A percentile compares a stretch with the other conserved stretches of the same genome.
These are phyloP conservation scores for Gynostemma pentaphyllum DNA, from an alignment of 306 rosid genomes.

Conservation along the genomic window DNA sequence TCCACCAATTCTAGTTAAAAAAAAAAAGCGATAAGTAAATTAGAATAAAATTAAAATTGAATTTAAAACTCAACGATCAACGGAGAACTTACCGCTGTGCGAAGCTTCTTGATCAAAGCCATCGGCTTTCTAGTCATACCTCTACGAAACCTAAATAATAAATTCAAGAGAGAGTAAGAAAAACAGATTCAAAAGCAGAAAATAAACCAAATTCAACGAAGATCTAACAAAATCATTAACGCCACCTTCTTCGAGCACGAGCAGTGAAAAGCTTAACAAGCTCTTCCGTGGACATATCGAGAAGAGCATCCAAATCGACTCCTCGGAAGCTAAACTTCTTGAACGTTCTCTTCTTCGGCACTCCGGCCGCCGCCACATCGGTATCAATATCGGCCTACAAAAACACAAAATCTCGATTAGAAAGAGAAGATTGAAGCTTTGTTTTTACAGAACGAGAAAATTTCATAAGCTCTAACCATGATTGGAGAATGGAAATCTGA, in stretches of 20 bases:
- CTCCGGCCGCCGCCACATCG: constrained; percentile 43
- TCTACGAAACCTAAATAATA: constrained; percentile 55
- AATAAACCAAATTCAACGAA: neutral
- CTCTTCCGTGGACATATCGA: constrained; percentile 84
- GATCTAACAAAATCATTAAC: neutral
- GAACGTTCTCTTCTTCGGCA: constrained; percentile 86
- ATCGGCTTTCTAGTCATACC: constrained; percentile 89
- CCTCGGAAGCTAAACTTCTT: constrained; percentile 91
- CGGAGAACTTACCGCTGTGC: constrained; percentile 53
- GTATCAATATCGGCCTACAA: constrained; percentile 65
- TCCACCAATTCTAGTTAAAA: neutral
- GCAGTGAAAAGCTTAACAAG: constrained; percentile 79
- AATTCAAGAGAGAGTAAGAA: neutral
- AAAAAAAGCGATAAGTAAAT: neutral
- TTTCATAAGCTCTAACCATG: constrained; percentile 21
- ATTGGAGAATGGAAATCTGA: constrained; percentile 12
- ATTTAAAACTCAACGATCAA: neutral
- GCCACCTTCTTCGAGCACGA: constrained; percentile 75
- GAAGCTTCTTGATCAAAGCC: constrained; percentile 94
- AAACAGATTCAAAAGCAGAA: neutral
- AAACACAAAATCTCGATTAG: neutral
- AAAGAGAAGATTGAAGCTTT: neutral
- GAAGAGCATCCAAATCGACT: constrained; percentile 77
- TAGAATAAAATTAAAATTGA: neutral
- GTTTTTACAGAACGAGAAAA: too few species aligned